A percentile compares a stretch with the other conserved stretches of the same genome.
Evolutionary conservation across 371 early-diverging fungal genomes (phyloP).

Genomic region (Cokeromyces recurvatus): DNA sequence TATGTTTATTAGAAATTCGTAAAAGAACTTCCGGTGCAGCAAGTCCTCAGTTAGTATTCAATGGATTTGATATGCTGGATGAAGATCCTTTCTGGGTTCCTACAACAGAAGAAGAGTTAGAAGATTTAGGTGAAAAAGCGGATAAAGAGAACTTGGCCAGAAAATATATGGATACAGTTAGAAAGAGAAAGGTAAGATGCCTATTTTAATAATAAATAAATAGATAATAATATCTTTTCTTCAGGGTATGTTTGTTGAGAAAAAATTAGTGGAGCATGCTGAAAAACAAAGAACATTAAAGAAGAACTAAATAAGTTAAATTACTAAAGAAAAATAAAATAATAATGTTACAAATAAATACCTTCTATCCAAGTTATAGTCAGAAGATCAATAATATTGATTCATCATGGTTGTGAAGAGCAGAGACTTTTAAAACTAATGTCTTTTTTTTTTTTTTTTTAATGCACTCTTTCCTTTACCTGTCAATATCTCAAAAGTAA

Average conservation of each 20-base stretch:
- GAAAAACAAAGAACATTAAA: constrained; percentile 93
- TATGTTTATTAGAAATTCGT: constrained; percentile 67
- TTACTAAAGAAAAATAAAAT: too few relatives aligned
- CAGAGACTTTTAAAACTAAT: too few relatives aligned
- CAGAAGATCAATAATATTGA: too few relatives aligned
- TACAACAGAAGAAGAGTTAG: constrained; percentile 93
- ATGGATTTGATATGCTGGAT: constrained; percentile 87
- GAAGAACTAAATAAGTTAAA: constrained; percentile 42
- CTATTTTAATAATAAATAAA: not conserved
- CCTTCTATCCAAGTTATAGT: too few relatives aligned
- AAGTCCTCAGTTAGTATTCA: constrained; percentile 90
- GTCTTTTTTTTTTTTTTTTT: too few relatives aligned
- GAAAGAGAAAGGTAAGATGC: constrained; percentile 79
- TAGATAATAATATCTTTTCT: not conserved
- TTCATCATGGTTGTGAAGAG: too few relatives aligned
- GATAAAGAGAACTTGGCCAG: constrained; percentile 94
- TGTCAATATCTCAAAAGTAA: too few relatives aligned
- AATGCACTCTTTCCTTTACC: too few relatives aligned
- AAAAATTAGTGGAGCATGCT: constrained; percentile 87
- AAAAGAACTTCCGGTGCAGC: constrained; percentile 94
- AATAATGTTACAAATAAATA: too few relatives aligned
- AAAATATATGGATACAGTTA: constrained; percentile 92
- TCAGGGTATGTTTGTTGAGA: constrained; percentile 87
- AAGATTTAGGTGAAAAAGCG: constrained; percentile 95
- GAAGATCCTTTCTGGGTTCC: constrained; percentile 99